A percentile compares a stretch with the other conserved stretches of the same genome.
Evolutionary conservation across 768 basidiomycete species (phyloP).

Genomic region (Leccinum boreale): DNA sequence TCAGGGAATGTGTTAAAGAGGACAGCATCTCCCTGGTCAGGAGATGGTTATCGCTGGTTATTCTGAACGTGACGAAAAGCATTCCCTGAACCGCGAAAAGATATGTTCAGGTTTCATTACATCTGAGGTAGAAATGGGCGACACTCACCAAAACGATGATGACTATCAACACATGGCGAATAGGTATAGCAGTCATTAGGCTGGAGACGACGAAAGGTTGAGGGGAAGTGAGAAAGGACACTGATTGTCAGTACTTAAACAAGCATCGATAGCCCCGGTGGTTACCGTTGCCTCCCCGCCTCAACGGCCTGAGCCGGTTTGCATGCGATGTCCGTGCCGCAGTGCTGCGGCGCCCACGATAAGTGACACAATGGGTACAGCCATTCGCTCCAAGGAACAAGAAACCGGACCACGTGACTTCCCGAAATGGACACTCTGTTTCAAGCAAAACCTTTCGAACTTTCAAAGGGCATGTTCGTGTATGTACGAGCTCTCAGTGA

Average conservation of each 20-base stretch:
- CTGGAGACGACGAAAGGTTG: not conserved
- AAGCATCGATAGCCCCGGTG: not conserved
- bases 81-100: slow-evolving; percentile 3
- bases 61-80: slow-evolving; percentile 13
- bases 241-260: not conserved
- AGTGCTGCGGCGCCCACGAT: not conserved
- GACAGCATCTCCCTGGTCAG: not conserved
- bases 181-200: slow-evolving; percentile 15
- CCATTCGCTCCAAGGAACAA: no score
- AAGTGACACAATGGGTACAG: no score
- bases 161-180: slow-evolving; percentile 20
- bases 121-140: not conserved
- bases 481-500: no score
- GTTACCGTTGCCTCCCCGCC: not conserved
- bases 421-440: no score
- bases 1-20: not conserved
- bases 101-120: not conserved
- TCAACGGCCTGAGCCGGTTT: not conserved
- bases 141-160: slow-evolving; percentile 20
- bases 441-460: no score
- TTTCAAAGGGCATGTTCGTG: no score
- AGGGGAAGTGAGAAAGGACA: not conserved
- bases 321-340: not conserved
- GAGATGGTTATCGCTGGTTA: not conserved
- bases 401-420: no score